Base-by-base conservation (phyloP, 1,139 yeast genomes). In the Pichia sp. region DNA sequence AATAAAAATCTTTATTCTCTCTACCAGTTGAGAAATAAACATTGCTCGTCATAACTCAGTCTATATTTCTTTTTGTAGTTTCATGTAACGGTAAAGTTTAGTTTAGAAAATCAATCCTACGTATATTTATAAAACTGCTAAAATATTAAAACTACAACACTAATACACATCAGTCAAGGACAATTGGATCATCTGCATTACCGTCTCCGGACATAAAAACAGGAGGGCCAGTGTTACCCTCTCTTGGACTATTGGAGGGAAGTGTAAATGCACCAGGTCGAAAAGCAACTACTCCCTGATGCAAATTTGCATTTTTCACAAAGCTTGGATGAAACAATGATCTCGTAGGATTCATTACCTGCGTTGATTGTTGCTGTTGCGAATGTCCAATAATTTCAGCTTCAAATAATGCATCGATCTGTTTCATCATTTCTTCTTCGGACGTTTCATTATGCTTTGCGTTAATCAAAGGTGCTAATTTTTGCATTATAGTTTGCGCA, bases 151-250 rank as follows among this genome's bases (percentile, higher is more conserved):
- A 26, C 6, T 27, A 16, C 3, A 6, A 15, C 4, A 16, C 6
- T 3, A 22, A 8, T n/a, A 5, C 20, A 33, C 11, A 26, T 28
- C 20, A 56, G 43, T 56, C 61, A 16, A 58, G 46, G 3, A 56
- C 58, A 20, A 57, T 49, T 2, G 62, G 62, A 38, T 58, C 62
- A 30, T 56, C 58, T 25, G 42, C 51, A 10, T 47, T 56, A 5
- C 61, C 61, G 13, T 50, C 54, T 13, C 61, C 60, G 3, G 50
- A 46, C 42, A 56, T 51, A 33, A 55, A 57, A 1, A 54, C 54
- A 32, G 53, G 60, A n/a, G n/a, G n/a, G n/a, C n/a, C n/a, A n/a
- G n/a, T n/a, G n/a, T n/a, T n/a, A n/a, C n/a, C n/a, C n/a, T n/a
- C n/a, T n/a, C n/a, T n/a, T 19, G 41, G 51, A 22, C 21, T 14